A percentile compares a stretch with the other conserved stretches of the same genome.
phyloP scores from a whole-genome alignment of 352 stramenopile species.

The Pythium aquatile region DNA sequence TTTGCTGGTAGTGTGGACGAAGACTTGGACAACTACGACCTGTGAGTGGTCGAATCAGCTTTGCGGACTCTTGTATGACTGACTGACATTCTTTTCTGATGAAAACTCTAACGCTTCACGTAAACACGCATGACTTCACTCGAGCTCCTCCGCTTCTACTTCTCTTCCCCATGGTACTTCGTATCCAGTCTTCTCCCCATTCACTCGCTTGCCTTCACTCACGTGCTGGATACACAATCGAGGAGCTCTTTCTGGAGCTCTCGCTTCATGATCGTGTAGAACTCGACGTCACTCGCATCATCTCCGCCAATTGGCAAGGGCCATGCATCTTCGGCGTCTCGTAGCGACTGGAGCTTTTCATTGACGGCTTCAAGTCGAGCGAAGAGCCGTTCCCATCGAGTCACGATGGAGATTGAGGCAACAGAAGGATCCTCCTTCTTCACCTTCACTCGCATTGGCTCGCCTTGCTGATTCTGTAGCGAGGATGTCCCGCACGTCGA shows the following conservation, averaged over 20 bases:
- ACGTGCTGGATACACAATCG: constrained; percentile 15
- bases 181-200: not conserved
- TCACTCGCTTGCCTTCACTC: not conserved
- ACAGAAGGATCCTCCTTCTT: not conserved
- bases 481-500: not conserved
- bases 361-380: constrained; percentile 15
- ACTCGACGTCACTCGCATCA: constrained; percentile 15
- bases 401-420: not conserved
- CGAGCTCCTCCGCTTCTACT: not conserved
- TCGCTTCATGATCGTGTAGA: constrained; percentile 19
- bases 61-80: not conserved
- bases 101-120: not conserved
- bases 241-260: constrained; percentile 15
- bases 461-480: not conserved
- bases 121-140: not conserved
- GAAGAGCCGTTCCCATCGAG: constrained; percentile 16
- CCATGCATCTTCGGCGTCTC: not conserved
- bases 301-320: not conserved
- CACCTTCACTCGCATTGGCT: not conserved
- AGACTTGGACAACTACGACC: constrained; percentile 11
- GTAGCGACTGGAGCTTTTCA: constrained; percentile 8
- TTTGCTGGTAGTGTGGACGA: not conserved
- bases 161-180: not conserved
- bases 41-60: not conserved
- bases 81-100: not conserved